Conservation (phyloP, 2,329 filamentous ascomycete genomes). For the Decorospora gaudefroyi region DNA sequence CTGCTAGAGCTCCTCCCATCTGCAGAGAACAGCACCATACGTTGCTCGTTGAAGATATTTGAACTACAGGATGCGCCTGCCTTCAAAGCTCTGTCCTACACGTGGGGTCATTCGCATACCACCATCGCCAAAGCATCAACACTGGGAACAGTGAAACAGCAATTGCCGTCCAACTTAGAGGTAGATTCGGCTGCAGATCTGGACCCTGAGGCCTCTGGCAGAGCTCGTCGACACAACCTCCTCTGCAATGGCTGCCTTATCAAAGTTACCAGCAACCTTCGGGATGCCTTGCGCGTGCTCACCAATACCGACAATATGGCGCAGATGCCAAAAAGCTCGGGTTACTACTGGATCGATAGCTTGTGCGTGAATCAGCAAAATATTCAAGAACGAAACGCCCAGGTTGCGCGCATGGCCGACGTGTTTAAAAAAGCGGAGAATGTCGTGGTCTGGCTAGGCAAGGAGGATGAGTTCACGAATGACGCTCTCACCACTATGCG, state of each 20-base stretch:
- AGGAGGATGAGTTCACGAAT: slow-evolving; percentile 31
- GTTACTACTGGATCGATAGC: slow-evolving; percentile 39
- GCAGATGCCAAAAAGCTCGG: slow-evolving; percentile 9
- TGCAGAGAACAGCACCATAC: slow-evolving; percentile 12
- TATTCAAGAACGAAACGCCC: slow-evolving; percentile 29
- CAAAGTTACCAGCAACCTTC: slow-evolving; percentile 29
- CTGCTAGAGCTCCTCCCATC: slow-evolving; percentile 27
- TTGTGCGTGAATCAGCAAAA: slow-evolving; percentile 39
- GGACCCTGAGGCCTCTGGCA: not conserved
- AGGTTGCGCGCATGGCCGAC: slow-evolving; percentile 38
- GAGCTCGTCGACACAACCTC: slow-evolving; percentile 19
- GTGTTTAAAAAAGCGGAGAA: slow-evolving; percentile 33
- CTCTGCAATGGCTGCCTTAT: slow-evolving; percentile 27
- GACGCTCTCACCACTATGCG: slow-evolving; percentile 30
- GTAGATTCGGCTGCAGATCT: no score
- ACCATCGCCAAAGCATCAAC: slow-evolving; percentile 5
- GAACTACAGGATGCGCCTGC: slow-evolving; percentile 25
- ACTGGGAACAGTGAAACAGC: not conserved
- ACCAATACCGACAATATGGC: slow-evolving; percentile 10
- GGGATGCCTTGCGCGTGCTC: slow-evolving; percentile 34
- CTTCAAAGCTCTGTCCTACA: slow-evolving; percentile 28
- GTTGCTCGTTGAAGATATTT: slow-evolving; percentile 23
- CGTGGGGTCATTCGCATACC: slow-evolving; percentile 25
- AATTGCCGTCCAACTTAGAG: not conserved
- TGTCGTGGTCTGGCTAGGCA: slow-evolving; percentile 41